These are phyloP conservation scores for Apiotrichum domesticum DNA, from an alignment of 1,284 basidiomycete species.

Conservation along the genomic window DNA sequence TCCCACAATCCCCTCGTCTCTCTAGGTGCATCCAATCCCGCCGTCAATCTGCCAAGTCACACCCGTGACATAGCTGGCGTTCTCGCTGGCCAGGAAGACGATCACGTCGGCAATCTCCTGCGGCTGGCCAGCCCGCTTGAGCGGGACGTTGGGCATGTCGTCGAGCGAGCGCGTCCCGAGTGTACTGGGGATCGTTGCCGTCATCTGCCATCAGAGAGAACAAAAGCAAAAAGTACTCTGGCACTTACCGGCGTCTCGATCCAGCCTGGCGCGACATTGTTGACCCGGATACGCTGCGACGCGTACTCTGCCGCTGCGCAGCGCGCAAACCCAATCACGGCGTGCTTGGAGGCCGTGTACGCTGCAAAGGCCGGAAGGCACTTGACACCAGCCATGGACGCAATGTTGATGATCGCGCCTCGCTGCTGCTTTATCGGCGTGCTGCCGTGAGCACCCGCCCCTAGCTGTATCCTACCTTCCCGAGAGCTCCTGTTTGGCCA, in stretches of 20 bases:
- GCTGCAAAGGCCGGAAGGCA: neutral
- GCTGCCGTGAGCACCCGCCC: neutral
- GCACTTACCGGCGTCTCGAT: slow-evolving; percentile 5
- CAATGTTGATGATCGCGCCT: slow-evolving; percentile 20
- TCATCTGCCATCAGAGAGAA: no score
- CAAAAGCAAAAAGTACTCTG: no score
- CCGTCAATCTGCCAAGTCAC: no score
- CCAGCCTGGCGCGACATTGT: slow-evolving; percentile 14
- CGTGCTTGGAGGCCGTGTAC: slow-evolving; percentile 15
- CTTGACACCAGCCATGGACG: neutral
- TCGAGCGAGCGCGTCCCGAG: neutral
- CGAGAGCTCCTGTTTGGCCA: slow-evolving; percentile 13
- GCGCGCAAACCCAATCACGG: slow-evolving; percentile 11
- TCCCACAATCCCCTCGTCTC: no score
- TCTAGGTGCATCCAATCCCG: no score
- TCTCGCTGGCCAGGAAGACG: no score
- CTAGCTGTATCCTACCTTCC: no score
- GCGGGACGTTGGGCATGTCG: neutral
- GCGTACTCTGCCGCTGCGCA: slow-evolving; percentile 12
- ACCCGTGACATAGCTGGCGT: no score
- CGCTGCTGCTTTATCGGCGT: slow-evolving; percentile 4
- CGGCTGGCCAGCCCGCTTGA: slow-evolving; percentile 19
- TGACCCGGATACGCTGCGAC: slow-evolving; percentile 3
- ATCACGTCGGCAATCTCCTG: slow-evolving; percentile 26
- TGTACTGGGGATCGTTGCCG: neutral